phyloP scores from a whole-genome alignment of 306 rosid species.

The Begonia peltatifolia region DNA sequence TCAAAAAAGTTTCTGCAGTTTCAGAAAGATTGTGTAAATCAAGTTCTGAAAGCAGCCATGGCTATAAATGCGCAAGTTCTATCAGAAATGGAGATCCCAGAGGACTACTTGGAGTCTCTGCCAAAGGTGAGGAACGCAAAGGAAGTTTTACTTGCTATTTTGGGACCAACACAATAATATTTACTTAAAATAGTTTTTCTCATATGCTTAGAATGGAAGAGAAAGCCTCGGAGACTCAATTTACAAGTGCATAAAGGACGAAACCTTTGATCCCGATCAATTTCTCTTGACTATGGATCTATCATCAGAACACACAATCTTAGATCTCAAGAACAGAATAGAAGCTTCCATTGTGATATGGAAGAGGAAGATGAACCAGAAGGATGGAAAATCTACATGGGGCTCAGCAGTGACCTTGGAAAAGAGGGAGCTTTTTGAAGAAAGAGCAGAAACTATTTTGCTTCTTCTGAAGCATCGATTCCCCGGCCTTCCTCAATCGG shows the following conservation, averaged over 20 bases:
- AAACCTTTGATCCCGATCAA: constrained; percentile 82
- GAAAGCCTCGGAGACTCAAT: constrained; percentile 84
- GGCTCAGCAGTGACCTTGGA: constrained; percentile 90
- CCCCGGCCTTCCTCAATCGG: constrained; percentile 86
- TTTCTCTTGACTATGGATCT: constrained; percentile 66
- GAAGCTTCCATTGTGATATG: constrained; percentile 97
- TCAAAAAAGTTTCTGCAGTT: constrained; percentile 78
- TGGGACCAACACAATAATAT: too few relatives aligned
- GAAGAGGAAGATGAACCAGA: constrained; percentile 93
- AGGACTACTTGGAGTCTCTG: constrained; percentile 73
- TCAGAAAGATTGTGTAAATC: constrained; percentile 94
- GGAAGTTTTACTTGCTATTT: neutral
- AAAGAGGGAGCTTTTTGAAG: constrained; percentile 92
- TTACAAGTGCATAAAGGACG: constrained; percentile 69
- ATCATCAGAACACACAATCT: constrained; percentile 81
- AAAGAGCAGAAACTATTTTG: constrained; percentile 89
- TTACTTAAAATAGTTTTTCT: too few relatives aligned
- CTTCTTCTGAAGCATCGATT: constrained; percentile 76
- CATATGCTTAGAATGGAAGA: constrained; percentile 59
- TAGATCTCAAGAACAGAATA: constrained; percentile 81
- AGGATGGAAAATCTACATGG: constrained; percentile 87
- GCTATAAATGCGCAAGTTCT: constrained; percentile 93
- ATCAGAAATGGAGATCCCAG: constrained; percentile 92
- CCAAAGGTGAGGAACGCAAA: constrained; percentile 54
- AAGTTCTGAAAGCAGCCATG: constrained; percentile 99